Conservation (phyloP, 495 filamentous ascomycete species). For the Thermothielavioides terrestris region DNA sequence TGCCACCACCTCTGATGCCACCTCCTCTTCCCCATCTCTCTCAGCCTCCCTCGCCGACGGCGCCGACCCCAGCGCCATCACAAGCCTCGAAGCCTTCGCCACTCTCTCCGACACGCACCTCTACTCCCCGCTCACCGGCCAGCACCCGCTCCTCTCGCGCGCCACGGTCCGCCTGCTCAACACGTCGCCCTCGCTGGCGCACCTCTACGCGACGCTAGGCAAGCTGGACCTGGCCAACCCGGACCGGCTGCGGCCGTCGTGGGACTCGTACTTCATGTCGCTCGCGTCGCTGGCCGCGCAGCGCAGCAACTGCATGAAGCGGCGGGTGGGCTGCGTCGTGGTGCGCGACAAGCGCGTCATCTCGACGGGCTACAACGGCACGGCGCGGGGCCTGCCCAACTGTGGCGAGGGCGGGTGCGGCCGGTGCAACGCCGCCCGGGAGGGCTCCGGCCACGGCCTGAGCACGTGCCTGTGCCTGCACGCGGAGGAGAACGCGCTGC, state of each 20-base stretch:
- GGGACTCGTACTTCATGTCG: constrained; percentile 98
- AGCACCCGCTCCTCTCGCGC: constrained; percentile 63
- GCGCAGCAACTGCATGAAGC: constrained; percentile 95
- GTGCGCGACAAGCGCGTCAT: constrained; percentile 83
- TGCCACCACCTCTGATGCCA: constrained; percentile 39
- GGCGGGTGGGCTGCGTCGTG: constrained; percentile 90
- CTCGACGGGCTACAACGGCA: constrained; percentile 96
- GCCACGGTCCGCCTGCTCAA: constrained; percentile 83
- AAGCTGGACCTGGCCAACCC: constrained; percentile 66
- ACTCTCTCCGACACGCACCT: constrained; percentile 65
- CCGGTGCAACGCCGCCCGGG: constrained; percentile 68
- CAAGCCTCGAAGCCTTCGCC: constrained; percentile 66
- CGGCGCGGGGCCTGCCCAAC: constrained; percentile 74
- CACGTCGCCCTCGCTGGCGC: constrained; percentile 58
- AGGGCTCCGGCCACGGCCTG: constrained; percentile 61
- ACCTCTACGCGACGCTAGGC: constrained; percentile 59
- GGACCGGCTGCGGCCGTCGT: constrained; percentile 76
- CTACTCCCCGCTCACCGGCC: constrained; percentile 57
- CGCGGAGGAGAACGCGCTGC: constrained; percentile 91
- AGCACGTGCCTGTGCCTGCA: constrained; percentile 89
- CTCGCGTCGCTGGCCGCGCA: constrained; percentile 85
- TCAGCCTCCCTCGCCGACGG: constrained; percentile 46
- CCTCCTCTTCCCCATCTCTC: constrained; percentile 57
- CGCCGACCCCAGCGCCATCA: constrained; percentile 20
- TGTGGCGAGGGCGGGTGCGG: constrained; percentile 91